A percentile compares a stretch with the other conserved stretches of the same genome.
Evolutionary conservation across 805 yeast genomes (phyloP).

Genomic region (Wickerhamiella sorbophila): DNA sequence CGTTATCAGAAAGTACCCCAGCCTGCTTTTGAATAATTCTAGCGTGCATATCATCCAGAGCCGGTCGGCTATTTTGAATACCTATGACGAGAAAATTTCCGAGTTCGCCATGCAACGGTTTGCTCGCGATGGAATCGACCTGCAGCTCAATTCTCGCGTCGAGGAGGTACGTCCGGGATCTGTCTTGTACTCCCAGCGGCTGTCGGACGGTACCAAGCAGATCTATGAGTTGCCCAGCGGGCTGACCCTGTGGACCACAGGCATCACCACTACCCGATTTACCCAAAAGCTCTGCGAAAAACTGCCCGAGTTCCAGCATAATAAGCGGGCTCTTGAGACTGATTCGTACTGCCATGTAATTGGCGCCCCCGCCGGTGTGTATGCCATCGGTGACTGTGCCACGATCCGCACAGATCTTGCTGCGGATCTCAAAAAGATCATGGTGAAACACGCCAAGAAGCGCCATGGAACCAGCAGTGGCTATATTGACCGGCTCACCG

Average conservation of each 20-base stretch:
- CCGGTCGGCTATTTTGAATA: constrained; percentile 50
- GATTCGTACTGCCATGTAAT: constrained; percentile 57
- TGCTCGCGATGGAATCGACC: constrained; percentile 46
- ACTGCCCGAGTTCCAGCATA: constrained; percentile 37
- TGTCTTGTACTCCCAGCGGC: constrained; percentile 43
- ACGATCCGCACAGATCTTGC: constrained; percentile 49
- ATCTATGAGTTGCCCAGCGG: constrained; percentile 47
- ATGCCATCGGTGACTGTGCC: constrained; percentile 61
- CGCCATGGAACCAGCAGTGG: constrained; percentile 19
- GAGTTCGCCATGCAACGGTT: constrained; percentile 53
- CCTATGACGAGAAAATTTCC: constrained; percentile 51
- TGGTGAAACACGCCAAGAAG: constrained; percentile 31
- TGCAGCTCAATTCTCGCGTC: constrained; percentile 51
- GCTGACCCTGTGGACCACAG: constrained; percentile 62
- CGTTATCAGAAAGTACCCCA: constrained; percentile 41
- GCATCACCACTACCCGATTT: constrained; percentile 52
- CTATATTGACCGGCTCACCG: not conserved
- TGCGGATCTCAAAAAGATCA: constrained; percentile 38
- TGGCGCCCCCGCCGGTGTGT: constrained; percentile 54
- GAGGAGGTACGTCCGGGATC: constrained; percentile 40
- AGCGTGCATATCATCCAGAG: constrained; percentile 59
- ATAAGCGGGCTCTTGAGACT: constrained; percentile 60
- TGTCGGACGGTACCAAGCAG: constrained; percentile 23
- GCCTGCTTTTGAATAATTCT: constrained; percentile 44
- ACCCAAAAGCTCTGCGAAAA: constrained; percentile 40